Percentiles rank a stretch among this genome's conserved stretches.
Conservation (phyloP, 345 rosid genomes). For the Punica granatum region DNA sequence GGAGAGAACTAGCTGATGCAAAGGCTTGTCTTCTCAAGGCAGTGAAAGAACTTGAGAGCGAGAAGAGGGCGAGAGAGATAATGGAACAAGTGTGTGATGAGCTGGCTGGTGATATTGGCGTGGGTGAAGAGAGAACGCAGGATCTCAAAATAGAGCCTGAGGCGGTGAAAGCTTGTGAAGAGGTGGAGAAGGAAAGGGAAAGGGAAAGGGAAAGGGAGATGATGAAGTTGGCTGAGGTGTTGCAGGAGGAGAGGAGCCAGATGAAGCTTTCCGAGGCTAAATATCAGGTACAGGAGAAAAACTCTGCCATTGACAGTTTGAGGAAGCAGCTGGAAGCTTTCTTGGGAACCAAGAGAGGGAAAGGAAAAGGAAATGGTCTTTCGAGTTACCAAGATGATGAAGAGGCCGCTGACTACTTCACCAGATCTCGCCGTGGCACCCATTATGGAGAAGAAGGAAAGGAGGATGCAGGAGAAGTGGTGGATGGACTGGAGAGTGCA, state of each 20-base stretch:
- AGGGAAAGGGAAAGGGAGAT: conserved; percentile 63
- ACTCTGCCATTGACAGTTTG: conserved; percentile 70
- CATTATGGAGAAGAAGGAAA: conserved; percentile 30
- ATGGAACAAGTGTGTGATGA: conserved; percentile 85
- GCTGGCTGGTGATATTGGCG: conserved; percentile 54
- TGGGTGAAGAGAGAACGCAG: conserved; percentile 57
- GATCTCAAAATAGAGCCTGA: conserved; percentile 56
- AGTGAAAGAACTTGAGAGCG: conserved; percentile 74
- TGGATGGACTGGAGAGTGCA: conserved; percentile 39
- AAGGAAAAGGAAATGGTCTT: conserved; percentile 47
- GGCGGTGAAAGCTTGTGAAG: conserved; percentile 39
- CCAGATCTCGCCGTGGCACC: conserved; percentile 31
- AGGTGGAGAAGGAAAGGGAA: conserved; percentile 54
- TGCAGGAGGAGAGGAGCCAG: conserved; percentile 68
- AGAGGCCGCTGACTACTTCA: conserved; percentile 48
- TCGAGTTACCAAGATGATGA: conserved; percentile 33
- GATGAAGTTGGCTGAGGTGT: conserved; percentile 58
- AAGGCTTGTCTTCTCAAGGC: conserved; percentile 58
- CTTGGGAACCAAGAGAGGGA: conserved; percentile 51
- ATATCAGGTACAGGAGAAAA: conserved; percentile 70
- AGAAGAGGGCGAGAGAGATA: conserved; percentile 72
- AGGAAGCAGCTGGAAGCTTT: conserved; percentile 80
- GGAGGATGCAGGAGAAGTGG: conserved; percentile 60
- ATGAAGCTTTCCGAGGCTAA: conserved; percentile 78
- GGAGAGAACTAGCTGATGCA: conserved; percentile 72